phyloP scores from a whole-genome alignment of 1,284 basidiomycete genomes.

The Apiotrichum gracile region DNA sequence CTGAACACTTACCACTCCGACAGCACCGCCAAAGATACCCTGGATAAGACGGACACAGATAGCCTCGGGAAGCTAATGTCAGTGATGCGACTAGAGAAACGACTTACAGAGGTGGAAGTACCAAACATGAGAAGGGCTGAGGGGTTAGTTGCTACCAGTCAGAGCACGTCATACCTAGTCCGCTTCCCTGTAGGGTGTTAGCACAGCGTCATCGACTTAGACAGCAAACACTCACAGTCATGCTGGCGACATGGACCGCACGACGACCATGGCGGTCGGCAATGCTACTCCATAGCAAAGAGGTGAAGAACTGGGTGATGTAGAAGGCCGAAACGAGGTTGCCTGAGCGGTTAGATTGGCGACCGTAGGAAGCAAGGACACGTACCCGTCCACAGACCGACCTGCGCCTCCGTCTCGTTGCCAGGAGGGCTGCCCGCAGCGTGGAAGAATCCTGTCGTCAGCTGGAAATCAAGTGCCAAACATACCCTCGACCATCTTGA shows the following conservation, averaged over 20 bases:
- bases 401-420: constrained; percentile 42
- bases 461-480: neutral
- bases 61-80: constrained; percentile 61
- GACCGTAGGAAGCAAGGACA: neutral
- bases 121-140: constrained; percentile 67
- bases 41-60: constrained; percentile 84
- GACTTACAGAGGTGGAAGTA: constrained; percentile 59
- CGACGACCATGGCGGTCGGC: constrained; percentile 86
- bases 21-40: constrained; percentile 90
- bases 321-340: constrained; percentile 52
- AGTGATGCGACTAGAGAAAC: neutral
- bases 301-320: constrained; percentile 71
- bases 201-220: neutral
- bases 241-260: constrained; percentile 74
- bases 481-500: constrained; percentile 86
- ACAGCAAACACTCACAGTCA: constrained; percentile 66
- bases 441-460: constrained; percentile 32
- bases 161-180: constrained; percentile 21
- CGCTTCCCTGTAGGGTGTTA: constrained; percentile 32
- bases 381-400: constrained; percentile 46
- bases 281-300: constrained; percentile 84
- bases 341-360: constrained; percentile 20
- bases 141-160: neutral
- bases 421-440: constrained; percentile 26
- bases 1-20: constrained; percentile 69